Conservation (phyloP, 805 yeast genomes). For the Kodamaea leandrae region DNA sequence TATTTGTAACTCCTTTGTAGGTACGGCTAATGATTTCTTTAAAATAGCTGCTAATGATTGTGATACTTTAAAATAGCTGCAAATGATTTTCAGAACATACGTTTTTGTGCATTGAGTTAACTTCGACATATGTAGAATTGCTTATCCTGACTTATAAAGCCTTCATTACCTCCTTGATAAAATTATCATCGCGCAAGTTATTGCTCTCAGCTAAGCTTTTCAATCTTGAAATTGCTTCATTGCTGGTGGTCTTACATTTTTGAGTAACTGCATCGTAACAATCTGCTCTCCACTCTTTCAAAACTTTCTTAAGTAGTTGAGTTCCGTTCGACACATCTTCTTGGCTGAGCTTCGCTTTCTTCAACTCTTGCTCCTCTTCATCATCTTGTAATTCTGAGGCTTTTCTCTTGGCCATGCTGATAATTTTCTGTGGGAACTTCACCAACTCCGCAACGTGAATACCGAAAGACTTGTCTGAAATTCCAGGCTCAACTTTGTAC, state of each 20-base stretch:
- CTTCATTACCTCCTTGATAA: conserved; percentile 45
- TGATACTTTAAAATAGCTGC: too few species aligned
- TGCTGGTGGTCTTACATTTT: conserved; percentile 27
- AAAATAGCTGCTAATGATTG: too few species aligned
- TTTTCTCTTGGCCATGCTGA: conserved; percentile 93
- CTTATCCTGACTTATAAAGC: conserved; percentile 23
- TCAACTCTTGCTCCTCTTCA: conserved; percentile 39
- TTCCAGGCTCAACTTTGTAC: conserved; percentile 95
- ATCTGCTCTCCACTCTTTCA: conserved; percentile 53
- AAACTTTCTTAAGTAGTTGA: conserved; percentile 43
- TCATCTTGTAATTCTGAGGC: conserved; percentile 83
- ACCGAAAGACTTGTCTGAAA: conserved; percentile 94
- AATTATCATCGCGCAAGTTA: conserved; percentile 31
- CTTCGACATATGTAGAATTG: too few species aligned
- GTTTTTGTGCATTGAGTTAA: too few species aligned
- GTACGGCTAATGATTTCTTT: too few species aligned
- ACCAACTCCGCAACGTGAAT: conserved; percentile 97
- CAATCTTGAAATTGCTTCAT: conserved; percentile 40
- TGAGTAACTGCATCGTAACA: conserved; percentile 31
- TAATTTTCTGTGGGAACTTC: conserved; percentile 84
- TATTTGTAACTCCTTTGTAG: too few species aligned
- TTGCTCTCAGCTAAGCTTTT: conserved; percentile 32
- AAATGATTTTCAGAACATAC: too few species aligned
- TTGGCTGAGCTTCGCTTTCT: conserved; percentile 49
- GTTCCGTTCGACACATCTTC: conserved; percentile 57